These are phyloP conservation scores for Calocybe indica DNA, from an alignment of 768 basidiomycete species.

Conservation along the genomic window DNA sequence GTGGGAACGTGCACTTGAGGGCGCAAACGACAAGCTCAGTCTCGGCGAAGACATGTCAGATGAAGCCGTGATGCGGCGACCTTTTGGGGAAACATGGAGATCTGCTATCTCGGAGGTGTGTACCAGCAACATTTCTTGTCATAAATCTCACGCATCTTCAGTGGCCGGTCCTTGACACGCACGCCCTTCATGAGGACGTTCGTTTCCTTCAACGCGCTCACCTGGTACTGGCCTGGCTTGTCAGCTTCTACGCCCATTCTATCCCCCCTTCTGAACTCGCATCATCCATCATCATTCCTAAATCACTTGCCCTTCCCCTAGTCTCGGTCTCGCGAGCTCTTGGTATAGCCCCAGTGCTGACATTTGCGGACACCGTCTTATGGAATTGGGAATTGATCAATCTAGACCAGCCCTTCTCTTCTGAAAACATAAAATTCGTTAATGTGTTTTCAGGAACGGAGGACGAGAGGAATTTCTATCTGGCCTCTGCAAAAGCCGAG, in stretches of 20 bases:
- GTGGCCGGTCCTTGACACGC: constrained; percentile 69
- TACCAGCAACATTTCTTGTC: constrained; percentile 10
- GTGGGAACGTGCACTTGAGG: constrained; percentile 68
- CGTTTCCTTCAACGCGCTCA: constrained; percentile 79
- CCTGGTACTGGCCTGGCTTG: constrained; percentile 81
- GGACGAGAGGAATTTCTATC: constrained; percentile 84
- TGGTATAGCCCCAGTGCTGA: constrained; percentile 88
- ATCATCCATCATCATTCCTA: constrained; percentile 56
- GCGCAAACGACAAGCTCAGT: constrained; percentile 47
- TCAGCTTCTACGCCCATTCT: constrained; percentile 89
- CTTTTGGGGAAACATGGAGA: constrained; percentile 67
- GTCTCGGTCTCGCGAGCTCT: constrained; percentile 69
- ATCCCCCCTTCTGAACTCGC: constrained; percentile 37
- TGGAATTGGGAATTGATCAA: constrained; percentile 80
- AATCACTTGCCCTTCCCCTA: constrained; percentile 72
- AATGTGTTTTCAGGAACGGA: constrained; percentile 81
- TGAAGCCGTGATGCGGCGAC: constrained; percentile 40
- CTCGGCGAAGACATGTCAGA: constrained; percentile 52
- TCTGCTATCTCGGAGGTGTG: constrained; percentile 55
- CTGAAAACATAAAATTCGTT: constrained; percentile 68
- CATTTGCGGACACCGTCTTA: constrained; percentile 92
- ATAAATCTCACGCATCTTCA: constrained; percentile 20
- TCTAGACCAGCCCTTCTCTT: constrained; percentile 49
- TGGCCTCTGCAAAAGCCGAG: constrained; percentile 79
- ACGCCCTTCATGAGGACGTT: constrained; percentile 44